Base-by-base conservation (phyloP, 2,329 filamentous ascomycete species). In the Xylaria sp. region DNA sequence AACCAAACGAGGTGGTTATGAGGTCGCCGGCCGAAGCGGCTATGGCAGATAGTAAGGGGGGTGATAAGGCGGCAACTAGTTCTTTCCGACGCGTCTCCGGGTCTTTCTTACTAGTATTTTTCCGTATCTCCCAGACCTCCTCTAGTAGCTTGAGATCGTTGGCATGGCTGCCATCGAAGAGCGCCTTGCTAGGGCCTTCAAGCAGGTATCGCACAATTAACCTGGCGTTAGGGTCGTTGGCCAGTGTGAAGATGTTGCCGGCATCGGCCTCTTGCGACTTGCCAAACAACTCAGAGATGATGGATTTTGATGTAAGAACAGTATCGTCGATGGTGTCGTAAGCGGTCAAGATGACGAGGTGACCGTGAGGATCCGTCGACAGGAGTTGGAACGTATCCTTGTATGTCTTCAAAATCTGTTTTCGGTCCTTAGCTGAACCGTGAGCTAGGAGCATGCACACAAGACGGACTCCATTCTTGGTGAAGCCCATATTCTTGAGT, bases 291-390 rank as follows among this genome's bases (percentile, higher is more conserved):
- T 97, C 93, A 0, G 90, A 82, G 74, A 96, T 91, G 65, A 99
- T 89, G 37, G 89, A 82, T 77, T 96, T 97, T 54, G 86, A 82
- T 2, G 86, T 90, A 70, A 96, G 80, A 65, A 95, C 92, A 8
- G 94, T 99, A 73, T 99, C 94, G 68, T 99, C 94, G 53, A 96
- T 86, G 53, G 96, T 87, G 69, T 97, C 94, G 72, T 92, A 92
- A 1, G 91, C 91, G 1, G 92, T 83, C 58, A 97, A 81, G 39
- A 99, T 84, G 57, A 97, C 83, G 63, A 88, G 80, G 71, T 96
- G 91, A 1, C 86, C 94, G 69, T 92, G 76, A 5, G 80, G 74
- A 70, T 99, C 93, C 52, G 84, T 86, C 2, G 92, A 90, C 84
- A 99, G 91, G 64, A 89, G 79, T 71, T 92, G 87, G 65, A 95